Evolutionary conservation across 1,284 basidiomycete genomes (phyloP).

Genomic region (Pascua guehoae): DNA sequence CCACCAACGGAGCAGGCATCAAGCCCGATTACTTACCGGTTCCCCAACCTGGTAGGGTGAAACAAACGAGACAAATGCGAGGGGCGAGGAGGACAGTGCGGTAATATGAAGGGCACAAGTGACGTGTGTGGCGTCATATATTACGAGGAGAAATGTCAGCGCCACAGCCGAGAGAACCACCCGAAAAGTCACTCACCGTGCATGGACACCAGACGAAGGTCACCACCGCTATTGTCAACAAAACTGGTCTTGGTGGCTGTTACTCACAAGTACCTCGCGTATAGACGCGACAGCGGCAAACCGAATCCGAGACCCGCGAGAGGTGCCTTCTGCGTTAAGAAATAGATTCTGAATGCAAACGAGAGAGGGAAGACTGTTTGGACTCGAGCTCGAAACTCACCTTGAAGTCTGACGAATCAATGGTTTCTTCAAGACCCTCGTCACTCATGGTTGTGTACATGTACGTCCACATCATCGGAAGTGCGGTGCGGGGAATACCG

Average conservation of each 20-base stretch:
- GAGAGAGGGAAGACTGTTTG: not conserved
- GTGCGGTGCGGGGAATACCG: constrained; percentile 87
- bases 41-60: too few species aligned
- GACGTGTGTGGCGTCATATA: too few species aligned
- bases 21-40: too few species aligned
- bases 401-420: constrained; percentile 88
- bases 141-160: too few species aligned
- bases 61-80: too few species aligned
- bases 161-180: too few species aligned
- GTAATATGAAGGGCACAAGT: too few species aligned
- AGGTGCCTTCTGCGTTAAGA: constrained; percentile 62
- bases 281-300: constrained; percentile 77
- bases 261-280: constrained; percentile 53
- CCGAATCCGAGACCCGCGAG: constrained; percentile 95
- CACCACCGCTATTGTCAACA: constrained; percentile 61
- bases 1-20: constrained; percentile 3
- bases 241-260: too few species aligned
- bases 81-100: too few species aligned
- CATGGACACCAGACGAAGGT: constrained; percentile 95
- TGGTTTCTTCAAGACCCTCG: constrained; percentile 78
- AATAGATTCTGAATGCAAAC: not conserved
- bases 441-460: constrained; percentile 96
- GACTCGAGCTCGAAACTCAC: constrained; percentile 40
- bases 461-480: constrained; percentile 94
- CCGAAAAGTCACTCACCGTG: constrained; percentile 57